Base-by-base conservation (phyloP, 163 green algal species). In the Coccomyxa subellipsoidea region DNA sequence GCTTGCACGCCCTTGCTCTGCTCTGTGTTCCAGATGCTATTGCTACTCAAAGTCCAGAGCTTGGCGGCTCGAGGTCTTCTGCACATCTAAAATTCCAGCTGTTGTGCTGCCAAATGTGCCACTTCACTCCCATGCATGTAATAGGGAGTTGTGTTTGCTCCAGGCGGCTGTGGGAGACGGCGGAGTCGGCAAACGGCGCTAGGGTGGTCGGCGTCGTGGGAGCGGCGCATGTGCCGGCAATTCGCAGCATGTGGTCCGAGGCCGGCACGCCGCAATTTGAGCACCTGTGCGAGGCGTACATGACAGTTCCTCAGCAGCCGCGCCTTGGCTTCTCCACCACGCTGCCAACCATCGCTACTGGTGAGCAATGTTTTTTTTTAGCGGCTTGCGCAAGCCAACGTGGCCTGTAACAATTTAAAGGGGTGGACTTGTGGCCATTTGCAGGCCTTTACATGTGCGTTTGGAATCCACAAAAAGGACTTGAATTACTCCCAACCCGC, bases 81-180 rank as follows among this genome's bases (percentile, higher is more conserved):
- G n/a, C n/a, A n/a, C n/a, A n/a, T n/a, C n/a, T n/a, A n/a, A n/a
- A n/a, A n/a, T n/a, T n/a, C n/a, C n/a, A n/a, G n/a, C n/a, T n/a
- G n/a, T n/a, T n/a, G n/a, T n/a, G n/a, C n/a, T n/a, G n/a, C n/a
- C n/a, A n/a, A n/a, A n/a, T n/a, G n/a, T n/a, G n/a, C n/a, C n/a
- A n/a, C n/a, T n/a, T n/a, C n/a, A n/a, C n/a, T n/a, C n/a, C n/a
- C n/a, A n/a, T n/a, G n/a, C n/a, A n/a, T n/a, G n/a, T n/a, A n/a
- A n/a, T n/a, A n/a, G n/a, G n/a, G n/a, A 34, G 66, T 18, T 73
- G 66, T 73, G 66, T 73, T 1, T 78, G 72, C 36, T 79, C 1
- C 77, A 89, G 87, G 85, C 79, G 77, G 29, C 69, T 90, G 31
- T 90, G 87, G 87, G 87, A 90, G 77, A 83, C 85, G 27, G 86